phyloP scores from a whole-genome alignment of 306 rosid genomes.

The Cucumis hystrix region DNA sequence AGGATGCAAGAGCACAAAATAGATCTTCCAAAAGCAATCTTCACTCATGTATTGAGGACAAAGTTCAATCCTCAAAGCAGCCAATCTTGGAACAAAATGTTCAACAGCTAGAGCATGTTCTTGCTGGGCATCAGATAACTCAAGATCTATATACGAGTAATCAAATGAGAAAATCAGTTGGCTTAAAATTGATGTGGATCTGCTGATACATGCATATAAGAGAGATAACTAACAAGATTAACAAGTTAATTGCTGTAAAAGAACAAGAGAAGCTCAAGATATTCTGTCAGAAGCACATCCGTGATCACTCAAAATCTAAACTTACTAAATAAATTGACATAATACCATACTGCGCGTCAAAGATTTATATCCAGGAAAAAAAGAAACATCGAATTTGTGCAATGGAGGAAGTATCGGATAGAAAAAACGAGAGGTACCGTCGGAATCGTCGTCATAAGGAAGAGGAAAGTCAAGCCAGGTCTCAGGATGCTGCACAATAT shows the following conservation, averaged over 20 bases:
- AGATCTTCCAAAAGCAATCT: conserved; percentile 91
- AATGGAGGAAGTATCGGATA: not conserved
- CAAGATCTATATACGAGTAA: conserved; percentile 47
- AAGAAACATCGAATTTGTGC: not conserved
- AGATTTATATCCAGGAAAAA: not conserved
- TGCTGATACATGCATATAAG: not conserved
- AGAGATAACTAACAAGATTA: not conserved
- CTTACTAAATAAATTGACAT: not conserved
- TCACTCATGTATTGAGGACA: conserved; percentile 93
- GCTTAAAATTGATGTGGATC: not conserved
- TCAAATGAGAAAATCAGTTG: not conserved
- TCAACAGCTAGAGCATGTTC: conserved; percentile 62
- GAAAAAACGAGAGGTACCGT: conserved; percentile 32
- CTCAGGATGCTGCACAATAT: conserved; percentile 95
- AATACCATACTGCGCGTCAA: conserved; percentile 19
- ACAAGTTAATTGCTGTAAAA: not conserved
- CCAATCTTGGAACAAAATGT: conserved; percentile 67
- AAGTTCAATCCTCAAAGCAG: conserved; percentile 85
- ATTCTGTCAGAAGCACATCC: not conserved
- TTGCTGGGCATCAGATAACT: conserved; percentile 61
- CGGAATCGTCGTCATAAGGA: conserved; percentile 74
- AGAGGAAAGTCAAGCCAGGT: conserved; percentile 97
- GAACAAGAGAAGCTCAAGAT: not conserved
- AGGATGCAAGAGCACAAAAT: conserved; percentile 86
- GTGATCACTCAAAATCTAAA: not conserved